Base-by-base conservation (phyloP, 768 basidiomycete genomes). In the Pholiota conissans region DNA sequence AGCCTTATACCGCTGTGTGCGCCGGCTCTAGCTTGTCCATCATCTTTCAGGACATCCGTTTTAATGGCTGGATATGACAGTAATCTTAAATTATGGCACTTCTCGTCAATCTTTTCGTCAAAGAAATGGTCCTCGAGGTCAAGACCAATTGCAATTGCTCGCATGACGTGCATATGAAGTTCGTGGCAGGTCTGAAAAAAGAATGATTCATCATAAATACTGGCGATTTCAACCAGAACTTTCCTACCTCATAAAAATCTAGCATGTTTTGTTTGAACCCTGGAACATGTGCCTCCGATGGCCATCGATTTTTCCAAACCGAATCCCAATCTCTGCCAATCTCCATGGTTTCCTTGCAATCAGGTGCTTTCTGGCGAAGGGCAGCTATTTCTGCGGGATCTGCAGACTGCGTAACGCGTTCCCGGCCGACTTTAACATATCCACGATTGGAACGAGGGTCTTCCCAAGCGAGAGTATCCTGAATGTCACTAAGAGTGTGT, bases 381-480 rank as follows among this genome's bases (percentile, higher is more conserved):
- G 78, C 70, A 45, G 85, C 87, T 62, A 95, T 93, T 73, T 92
- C 91, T 16, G 77, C 71, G 9, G 84, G 79, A 70, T 91, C 84
- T 29, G 79, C 74, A 24, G 87, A 86, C 59, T 89, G 88, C 0
- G 90, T 90, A 27, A 91, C 88, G 30, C 89, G 87, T 70, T 95
- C 93, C 18, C 93, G 83, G 16, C 93, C 93, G 35, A 90, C 76
- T 60, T 78, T 74, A 49, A 95, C 90, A 68, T 93, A 94, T 29
- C 93, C 93, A 55, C 93, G 82, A 65, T 95, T 93, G 7, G 91
- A 82, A 37, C 90, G 84, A 58, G 92, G 91, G 67, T 92, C 90
- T 55, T 90, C 87, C 92, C 92, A 94, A 56, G 85, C 84, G 5
- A 93, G 79, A 58, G 76, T 73, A 48, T 79, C 74, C 86, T 91